These are phyloP conservation scores for Taphrina communis DNA, from an alignment of 1,139 yeast species.

Conservation along the genomic window DNA sequence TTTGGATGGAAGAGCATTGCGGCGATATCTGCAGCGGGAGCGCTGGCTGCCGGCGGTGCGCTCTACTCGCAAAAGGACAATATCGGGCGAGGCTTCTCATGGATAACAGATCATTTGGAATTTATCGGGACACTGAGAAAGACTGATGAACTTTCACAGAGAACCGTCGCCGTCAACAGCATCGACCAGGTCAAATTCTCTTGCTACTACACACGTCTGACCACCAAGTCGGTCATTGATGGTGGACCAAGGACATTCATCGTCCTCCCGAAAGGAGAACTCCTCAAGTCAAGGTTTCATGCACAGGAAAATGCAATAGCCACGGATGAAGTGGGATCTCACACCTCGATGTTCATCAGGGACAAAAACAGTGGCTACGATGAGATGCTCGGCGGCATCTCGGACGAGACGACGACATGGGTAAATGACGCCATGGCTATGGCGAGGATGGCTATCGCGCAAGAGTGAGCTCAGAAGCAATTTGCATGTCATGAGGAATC, in stretches of 20 bases:
- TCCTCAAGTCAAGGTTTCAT: constrained; percentile 42
- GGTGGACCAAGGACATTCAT: constrained; percentile 44
- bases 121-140: constrained; percentile 45
- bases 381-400: constrained; percentile 40
- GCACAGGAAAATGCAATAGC: constrained; percentile 44
- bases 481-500: too few species aligned
- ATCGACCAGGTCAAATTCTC: constrained; percentile 38
- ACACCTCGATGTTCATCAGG: constrained; percentile 44
- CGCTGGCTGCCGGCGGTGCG: constrained; percentile 45
- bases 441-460: neutral
- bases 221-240: constrained; percentile 14
- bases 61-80: constrained; percentile 45
- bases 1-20: constrained; percentile 45
- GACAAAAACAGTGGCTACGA: constrained; percentile 43
- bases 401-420: constrained; percentile 6
- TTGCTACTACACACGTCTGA: constrained; percentile 14
- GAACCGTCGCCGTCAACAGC: constrained; percentile 43
- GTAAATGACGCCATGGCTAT: constrained; percentile 17
- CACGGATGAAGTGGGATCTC: constrained; percentile 46
- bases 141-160: constrained; percentile 37
- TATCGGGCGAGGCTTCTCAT: constrained; percentile 42
- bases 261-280: constrained; percentile 45
- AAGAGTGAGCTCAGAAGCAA: neutral
- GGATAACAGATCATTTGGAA: constrained; percentile 45
- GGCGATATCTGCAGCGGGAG: constrained; percentile 45